phyloP scores from a whole-genome alignment of 106 monocot genomes.

The Allium fistulosum region DNA sequence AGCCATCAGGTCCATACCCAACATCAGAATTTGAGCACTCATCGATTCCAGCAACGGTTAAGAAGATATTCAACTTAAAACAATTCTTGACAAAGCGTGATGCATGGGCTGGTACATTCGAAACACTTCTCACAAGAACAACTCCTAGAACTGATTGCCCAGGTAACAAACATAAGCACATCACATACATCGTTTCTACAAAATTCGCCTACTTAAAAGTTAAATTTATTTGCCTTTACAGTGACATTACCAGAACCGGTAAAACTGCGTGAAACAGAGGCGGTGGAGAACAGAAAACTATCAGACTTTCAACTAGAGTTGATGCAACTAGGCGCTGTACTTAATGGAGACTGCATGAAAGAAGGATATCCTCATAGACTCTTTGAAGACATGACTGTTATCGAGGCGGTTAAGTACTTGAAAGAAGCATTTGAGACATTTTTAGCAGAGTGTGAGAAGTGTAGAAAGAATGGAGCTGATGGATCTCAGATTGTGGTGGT shows the following conservation, averaged over 20 bases:
- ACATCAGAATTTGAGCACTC: constrained; percentile 88
- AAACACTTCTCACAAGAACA: constrained; percentile 43
- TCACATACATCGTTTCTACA: too few relatives aligned
- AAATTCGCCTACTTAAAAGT: too few relatives aligned
- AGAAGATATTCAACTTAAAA: constrained; percentile 76
- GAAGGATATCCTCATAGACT: constrained; percentile 43
- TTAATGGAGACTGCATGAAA: constrained; percentile 63
- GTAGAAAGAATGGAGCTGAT: constrained; percentile 35
- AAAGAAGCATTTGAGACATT: constrained; percentile 44
- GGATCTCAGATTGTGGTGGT: constrained; percentile 38
- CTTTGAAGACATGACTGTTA: constrained; percentile 66
- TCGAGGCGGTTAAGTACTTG: constrained; percentile 45
- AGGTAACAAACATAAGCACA: neutral
- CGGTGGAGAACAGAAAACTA: constrained; percentile 26
- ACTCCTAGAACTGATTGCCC: constrained; percentile 79
- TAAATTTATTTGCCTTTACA: neutral
- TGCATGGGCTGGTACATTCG: constrained; percentile 92
- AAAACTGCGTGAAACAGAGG: constrained; percentile 41
- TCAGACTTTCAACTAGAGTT: constrained; percentile 70
- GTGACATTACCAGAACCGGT: constrained; percentile 52
- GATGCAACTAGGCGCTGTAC: constrained; percentile 61
- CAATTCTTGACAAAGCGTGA: constrained; percentile 70
- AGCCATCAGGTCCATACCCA: constrained; percentile 44
- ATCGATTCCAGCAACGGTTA: constrained; percentile 85
- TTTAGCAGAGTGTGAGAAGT: constrained; percentile 35